Base-by-base conservation (phyloP, 129 eudicot genomes). In the Pittosporum tobira region DNA sequence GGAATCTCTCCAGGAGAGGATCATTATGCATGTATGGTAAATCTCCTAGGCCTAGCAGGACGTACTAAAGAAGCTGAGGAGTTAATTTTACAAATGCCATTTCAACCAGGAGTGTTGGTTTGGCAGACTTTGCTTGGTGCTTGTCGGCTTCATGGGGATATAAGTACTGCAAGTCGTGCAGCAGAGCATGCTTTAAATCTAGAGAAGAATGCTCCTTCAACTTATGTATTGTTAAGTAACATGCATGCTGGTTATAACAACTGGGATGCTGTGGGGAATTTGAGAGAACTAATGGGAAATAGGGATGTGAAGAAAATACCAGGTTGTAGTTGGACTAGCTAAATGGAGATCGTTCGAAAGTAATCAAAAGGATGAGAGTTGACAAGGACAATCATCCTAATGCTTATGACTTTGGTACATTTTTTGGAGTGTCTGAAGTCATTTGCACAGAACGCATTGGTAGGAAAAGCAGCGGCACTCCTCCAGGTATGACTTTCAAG, bases 101-200 rank as follows among this genome's bases (percentile, higher is more conserved):
- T 48, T 16, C 44, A 71, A 29, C 72, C 78, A 6, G 74, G 80
- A 37, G 59, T 60, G 42, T 22, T 79, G 20, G 65, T 69, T 30
- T 79, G 85, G 81, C 71, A 77, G 21, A 71, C 85, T 4, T 62
- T 79, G 57, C 74, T 79, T 18, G 75, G 78, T 7, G 66, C 85
- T 12, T 75, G 81, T 23, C 29, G 65, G 63, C 50, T 79, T 28
- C 81, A 75, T 43, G 76, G 73, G 51, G 80, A 79, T 38, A 22
- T 52, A 19, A 75, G 64, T 4, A 45, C 77, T n/a, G 85, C 85
- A 20, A 59, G 27, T 47, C 65, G 68, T 7, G 85, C 85, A 11
- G 81, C 78, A 26, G 61, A 71, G 42, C 69, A 62, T 20, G 77
- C 64, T 2, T 53, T 75, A 6, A 60, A 61, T 25, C 55, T 65